Conservation (phyloP, 2,329 filamentous ascomycete species). For the Helotiales sp. region DNA sequence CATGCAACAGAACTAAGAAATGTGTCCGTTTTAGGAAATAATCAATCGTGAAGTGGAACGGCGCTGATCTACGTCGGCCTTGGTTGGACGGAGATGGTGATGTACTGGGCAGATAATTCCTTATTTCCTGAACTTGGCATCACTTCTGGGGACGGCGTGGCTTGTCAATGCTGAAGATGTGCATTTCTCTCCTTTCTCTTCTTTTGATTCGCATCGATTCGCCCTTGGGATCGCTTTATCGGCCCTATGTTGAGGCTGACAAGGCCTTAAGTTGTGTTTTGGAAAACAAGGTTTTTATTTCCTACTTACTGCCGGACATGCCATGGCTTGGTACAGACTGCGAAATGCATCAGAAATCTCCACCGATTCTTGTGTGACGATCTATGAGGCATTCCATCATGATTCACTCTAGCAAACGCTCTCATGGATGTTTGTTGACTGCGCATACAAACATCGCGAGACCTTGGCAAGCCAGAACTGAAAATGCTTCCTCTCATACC, state of each 20-base stretch:
- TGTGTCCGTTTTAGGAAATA: too few species aligned
- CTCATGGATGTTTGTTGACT: not conserved
- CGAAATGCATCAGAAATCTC: slow-evolving; percentile 4
- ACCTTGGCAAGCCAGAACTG: not conserved
- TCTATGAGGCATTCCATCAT: too few species aligned
- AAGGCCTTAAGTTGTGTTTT: not conserved
- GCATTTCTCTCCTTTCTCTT: not conserved
- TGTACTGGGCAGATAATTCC: not conserved
- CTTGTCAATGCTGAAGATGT: not conserved
- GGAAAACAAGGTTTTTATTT: not conserved
- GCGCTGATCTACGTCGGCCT: too few species aligned
- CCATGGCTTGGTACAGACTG: not conserved
- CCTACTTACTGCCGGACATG: not conserved
- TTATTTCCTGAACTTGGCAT: not conserved
- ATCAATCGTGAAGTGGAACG: not conserved
- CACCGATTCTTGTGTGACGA: too few species aligned
- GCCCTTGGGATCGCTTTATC: too few species aligned
- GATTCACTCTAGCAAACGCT: not conserved
- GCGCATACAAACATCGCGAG: not conserved
- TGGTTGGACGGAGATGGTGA: not conserved
- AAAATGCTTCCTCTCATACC: too few species aligned
- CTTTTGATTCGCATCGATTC: not conserved
- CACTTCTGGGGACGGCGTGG: not conserved
- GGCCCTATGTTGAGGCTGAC: not conserved
- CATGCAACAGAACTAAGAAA: not conserved